Evolutionary conservation across 192 early-diverging fungal genomes (phyloP).

Genomic region (Coemansia reversa): DNA sequence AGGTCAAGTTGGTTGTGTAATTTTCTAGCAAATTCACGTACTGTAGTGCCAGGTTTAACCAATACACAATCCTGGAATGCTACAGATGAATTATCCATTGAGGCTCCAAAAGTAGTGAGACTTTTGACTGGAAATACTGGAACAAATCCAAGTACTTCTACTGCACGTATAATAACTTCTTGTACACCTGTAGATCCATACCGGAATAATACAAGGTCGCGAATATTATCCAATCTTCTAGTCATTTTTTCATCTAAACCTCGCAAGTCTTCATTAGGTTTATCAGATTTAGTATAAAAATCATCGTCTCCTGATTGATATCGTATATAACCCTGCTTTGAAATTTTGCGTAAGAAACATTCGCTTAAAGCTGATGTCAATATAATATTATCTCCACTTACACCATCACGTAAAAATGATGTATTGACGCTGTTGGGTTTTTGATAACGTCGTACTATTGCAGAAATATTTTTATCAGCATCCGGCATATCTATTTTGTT

Average conservation of each 20-base stretch:
- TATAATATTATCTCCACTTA: constrained; percentile 56
- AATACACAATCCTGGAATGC: constrained; percentile 77
- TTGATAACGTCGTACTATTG: constrained; percentile 69
- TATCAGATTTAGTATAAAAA: constrained; percentile 52
- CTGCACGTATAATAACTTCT: constrained; percentile 63
- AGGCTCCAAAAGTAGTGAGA: constrained; percentile 61
- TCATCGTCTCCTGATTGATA: constrained; percentile 62
- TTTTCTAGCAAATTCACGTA: constrained; percentile 71
- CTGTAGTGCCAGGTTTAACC: constrained; percentile 68
- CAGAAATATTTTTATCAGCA: constrained; percentile 76
- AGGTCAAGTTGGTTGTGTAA: constrained; percentile 55
- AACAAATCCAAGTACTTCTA: constrained; percentile 65
- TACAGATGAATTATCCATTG: neutral
- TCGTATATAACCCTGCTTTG: constrained; percentile 57
- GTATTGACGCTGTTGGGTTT: neutral
- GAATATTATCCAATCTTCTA: constrained; percentile 61
- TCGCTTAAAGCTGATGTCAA: constrained; percentile 67
- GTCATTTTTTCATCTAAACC: constrained; percentile 57
- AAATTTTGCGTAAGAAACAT: constrained; percentile 62
- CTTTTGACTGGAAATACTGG: constrained; percentile 78
- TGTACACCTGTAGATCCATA: constrained; percentile 83
- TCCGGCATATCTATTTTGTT: constrained; percentile 89
- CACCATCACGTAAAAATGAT: constrained; percentile 14
- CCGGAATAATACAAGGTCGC: constrained; percentile 78
- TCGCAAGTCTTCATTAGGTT: constrained; percentile 20